Evolutionary conservation across 805 yeast genomes (phyloP), one percentile per base, ranked within the genome.

Genomic region (Wickerhamomyces hampshirensis): DNA sequence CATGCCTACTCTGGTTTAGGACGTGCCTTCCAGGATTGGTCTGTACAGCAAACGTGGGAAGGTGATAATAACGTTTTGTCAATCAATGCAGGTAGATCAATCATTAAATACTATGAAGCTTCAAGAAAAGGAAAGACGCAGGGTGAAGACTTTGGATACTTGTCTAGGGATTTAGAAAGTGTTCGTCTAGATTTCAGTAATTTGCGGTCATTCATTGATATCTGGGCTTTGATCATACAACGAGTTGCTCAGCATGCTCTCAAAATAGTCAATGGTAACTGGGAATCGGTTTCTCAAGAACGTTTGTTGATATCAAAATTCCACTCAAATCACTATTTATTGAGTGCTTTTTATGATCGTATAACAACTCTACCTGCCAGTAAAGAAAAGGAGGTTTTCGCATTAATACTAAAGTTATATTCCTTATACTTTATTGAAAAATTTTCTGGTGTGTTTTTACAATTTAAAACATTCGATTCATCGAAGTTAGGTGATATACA

Each of bases 1-100:
- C 86, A 95, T 17, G 77, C 88, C n/a, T 89, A 89, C 62, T 77
- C 86, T 46, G 95, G 89, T 2, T 84, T 89, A 57, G 96, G 94
- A 28, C 85, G 82, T 57, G 88, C 88, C 10, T 86, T 77, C 66
- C 73, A 74, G 44, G 97, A 89, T 60, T 91, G 95, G 86, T 96
- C 84, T n/a, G 96, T 89, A 28, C 96, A 89, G 65, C 88, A 96
- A 63, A 89, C 97, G 14, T 89, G 97, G 97, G 97, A 89, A 67
- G 97, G 97, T 61, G 97, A 89, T 62, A 89, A 89, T 67, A 88
- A 80, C 53, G 82, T 89, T 30, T 69, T 89, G 46, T 84, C 88
- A 2, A 77, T 86, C 61, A 80, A 87, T 36, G 76, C 87, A 40
- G 97, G 96, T 39, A 80, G 91, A 59, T 77, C 93, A 18, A 66